Conservation (phyloP, 805 yeast genomes). For the Candida stauntonica region DNA sequence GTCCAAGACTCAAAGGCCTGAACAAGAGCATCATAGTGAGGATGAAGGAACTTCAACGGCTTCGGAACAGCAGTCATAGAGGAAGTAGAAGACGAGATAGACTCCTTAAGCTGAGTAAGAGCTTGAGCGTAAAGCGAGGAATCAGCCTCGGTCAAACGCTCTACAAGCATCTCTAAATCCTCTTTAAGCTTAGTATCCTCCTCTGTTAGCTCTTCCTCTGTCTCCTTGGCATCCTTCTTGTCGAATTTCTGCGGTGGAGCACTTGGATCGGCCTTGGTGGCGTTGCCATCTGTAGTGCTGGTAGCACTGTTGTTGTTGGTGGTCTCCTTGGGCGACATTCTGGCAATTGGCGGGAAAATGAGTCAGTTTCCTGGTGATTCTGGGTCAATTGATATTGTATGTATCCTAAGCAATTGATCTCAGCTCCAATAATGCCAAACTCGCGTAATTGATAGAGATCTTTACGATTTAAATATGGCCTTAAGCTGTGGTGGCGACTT, state of each 20-base stretch:
- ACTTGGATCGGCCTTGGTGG: constrained; percentile 23
- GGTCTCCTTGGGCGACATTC: constrained; percentile 16
- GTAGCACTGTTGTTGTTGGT: too few species aligned
- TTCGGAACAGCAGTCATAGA: constrained; percentile 99
- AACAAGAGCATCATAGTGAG: constrained; percentile 70
- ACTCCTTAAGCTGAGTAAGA: constrained; percentile 66
- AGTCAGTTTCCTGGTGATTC: background rate
- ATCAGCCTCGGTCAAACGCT: constrained; percentile 59
- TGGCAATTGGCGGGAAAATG: background rate
- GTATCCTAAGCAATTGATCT: background rate
- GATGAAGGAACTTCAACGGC: constrained; percentile 92
- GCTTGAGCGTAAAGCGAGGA: constrained; percentile 47
- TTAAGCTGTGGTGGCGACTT: too few species aligned
- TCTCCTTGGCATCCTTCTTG: constrained; percentile 20
- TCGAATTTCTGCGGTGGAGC: constrained; percentile 12
- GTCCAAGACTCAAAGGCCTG: constrained; percentile 67
- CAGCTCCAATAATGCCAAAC: too few species aligned
- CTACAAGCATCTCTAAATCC: constrained; percentile 84
- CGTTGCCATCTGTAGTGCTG: constrained; percentile 24
- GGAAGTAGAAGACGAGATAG: constrained; percentile 88
- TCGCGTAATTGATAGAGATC: too few species aligned
- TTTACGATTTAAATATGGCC: too few species aligned
- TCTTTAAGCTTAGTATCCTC: constrained; percentile 86
- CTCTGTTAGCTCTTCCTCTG: constrained; percentile 85
- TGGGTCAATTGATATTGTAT: background rate